Evolutionary conservation across 441 rosid genomes (phyloP).

Genomic region (Pelargonium cotyledonis): DNA sequence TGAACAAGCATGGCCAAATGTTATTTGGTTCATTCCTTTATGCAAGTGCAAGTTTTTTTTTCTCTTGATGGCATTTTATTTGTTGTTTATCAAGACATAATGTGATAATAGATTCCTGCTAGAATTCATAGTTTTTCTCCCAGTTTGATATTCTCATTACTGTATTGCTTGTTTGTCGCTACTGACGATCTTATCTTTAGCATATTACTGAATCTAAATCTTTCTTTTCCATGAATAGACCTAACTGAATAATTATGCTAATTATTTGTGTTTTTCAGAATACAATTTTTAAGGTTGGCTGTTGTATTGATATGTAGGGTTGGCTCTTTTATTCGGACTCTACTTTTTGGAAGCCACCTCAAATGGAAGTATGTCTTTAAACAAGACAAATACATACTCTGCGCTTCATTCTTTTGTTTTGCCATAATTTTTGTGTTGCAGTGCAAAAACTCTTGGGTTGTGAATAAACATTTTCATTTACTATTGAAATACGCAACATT

Average conservation of each 20-base stretch:
- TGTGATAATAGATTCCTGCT: background rate
- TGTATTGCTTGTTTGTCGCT: background rate
- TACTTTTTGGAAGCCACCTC: conserved; percentile 84
- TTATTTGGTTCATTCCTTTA: background rate
- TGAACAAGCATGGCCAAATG: background rate
- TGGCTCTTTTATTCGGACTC: conserved; percentile 94
- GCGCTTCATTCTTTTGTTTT: background rate
- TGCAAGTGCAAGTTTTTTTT: background rate
- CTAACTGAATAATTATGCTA: background rate
- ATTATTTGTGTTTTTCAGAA: background rate
- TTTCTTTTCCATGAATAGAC: background rate
- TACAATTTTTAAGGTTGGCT: conserved; percentile 12
- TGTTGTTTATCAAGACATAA: background rate
- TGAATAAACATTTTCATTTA: background rate
- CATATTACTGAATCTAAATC: background rate
- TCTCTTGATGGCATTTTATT: background rate
- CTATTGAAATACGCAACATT: background rate
- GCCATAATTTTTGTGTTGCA: background rate
- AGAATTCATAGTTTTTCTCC: background rate
- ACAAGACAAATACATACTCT: background rate
- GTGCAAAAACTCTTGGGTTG: background rate
- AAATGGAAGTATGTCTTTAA: conserved; percentile 60
- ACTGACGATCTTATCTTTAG: background rate
- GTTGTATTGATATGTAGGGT: conserved; percentile 50
- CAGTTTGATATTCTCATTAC: background rate